Percentiles rank a stretch among this genome's conserved stretches.
These are phyloP conservation scores for Apiospora hydei DNA, from an alignment of 2,329 filamentous ascomycete genomes.

Conservation along the genomic window DNA sequence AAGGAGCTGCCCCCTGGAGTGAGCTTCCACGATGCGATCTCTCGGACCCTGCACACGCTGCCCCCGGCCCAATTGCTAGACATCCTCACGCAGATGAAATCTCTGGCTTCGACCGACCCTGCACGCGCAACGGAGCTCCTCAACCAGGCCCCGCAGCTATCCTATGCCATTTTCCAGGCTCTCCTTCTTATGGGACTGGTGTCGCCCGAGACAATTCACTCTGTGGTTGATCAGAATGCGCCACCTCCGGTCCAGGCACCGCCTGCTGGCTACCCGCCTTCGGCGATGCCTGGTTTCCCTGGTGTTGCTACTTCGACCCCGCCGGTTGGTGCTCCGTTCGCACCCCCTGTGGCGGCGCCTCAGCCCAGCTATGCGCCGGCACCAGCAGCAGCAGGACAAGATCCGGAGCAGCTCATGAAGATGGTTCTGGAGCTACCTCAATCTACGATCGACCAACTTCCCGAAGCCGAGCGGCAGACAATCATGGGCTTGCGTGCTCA, in stretches of 20 bases:
- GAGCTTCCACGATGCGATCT: slow-evolving; percentile 89
- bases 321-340: slow-evolving; percentile 55
- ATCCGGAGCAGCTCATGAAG: slow-evolving; percentile 77
- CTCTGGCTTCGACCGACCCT: slow-evolving; percentile 82
- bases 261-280: slow-evolving; percentile 45
- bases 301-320: slow-evolving; percentile 55
- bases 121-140: slow-evolving; percentile 85
- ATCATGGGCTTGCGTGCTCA: slow-evolving; percentile 78
- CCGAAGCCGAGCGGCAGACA: slow-evolving; percentile 77
- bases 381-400: slow-evolving; percentile 50
- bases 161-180: slow-evolving; percentile 94
- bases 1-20: slow-evolving; percentile 84
- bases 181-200: slow-evolving; percentile 92
- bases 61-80: slow-evolving; percentile 90
- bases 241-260: slow-evolving; percentile 49
- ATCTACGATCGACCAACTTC: slow-evolving; percentile 79
- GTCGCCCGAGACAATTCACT: slow-evolving; percentile 80
- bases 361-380: slow-evolving; percentile 52
- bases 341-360: slow-evolving; percentile 47
- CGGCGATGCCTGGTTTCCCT: slow-evolving; percentile 45
- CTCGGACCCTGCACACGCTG: slow-evolving; percentile 84
- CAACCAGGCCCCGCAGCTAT: slow-evolving; percentile 86
- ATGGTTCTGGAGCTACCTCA: slow-evolving; percentile 84
- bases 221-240: slow-evolving; percentile 72
- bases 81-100: slow-evolving; percentile 93